Base-by-base conservation (phyloP, 345 rosid genomes). In the Acer saccharum region DNA sequence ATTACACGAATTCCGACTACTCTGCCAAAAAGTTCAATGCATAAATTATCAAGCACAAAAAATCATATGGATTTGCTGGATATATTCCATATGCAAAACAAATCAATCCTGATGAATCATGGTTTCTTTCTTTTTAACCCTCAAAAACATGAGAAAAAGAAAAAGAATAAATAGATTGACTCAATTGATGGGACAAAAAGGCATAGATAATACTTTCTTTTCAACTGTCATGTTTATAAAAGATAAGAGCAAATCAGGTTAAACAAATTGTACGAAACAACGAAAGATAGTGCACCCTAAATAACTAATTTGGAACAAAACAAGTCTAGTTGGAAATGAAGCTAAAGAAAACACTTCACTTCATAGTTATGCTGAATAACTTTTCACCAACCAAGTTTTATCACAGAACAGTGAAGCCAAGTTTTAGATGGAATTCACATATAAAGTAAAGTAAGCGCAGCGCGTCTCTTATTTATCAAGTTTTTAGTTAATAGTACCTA, bases 1-100 rank as follows among this genome's bases (percentile, higher is more conserved):
- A 94, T 79, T 70, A 88, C 62, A 80, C 76, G 78, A 80, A 94
- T 86, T 74, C 97, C 97, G 63, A 83, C 98, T 94, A 82, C 88
- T 77, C 89, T 92, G 92, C 87, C 96, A 87, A 44, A 84, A 90
- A 81, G 44, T 72, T 61, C 65, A 80, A 65, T 23, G 41, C 76
- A 58, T 32, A 76, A 44, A 77, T 32, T 62, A 78, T 81, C 81
- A 78, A 74, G 78, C 32, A 60, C 35, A 64, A 10, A 52, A 16
- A n/a, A 58, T 35, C 61, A 35, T 46, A 43, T 11, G 18, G 29
- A 27, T 63, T 63, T 27, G 48, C 16, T 27, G 17, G 57, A n/a
- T 3, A n/a, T 3, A 25, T 3, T 74, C 4, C 3, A 65, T 18
- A 48, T 48, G 13, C 25, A 29, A 48, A 68, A 14, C 11, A 71